Base-by-base conservation (phyloP, 192 early-diverging fungal species). In the Mortierella hygrophila region DNA sequence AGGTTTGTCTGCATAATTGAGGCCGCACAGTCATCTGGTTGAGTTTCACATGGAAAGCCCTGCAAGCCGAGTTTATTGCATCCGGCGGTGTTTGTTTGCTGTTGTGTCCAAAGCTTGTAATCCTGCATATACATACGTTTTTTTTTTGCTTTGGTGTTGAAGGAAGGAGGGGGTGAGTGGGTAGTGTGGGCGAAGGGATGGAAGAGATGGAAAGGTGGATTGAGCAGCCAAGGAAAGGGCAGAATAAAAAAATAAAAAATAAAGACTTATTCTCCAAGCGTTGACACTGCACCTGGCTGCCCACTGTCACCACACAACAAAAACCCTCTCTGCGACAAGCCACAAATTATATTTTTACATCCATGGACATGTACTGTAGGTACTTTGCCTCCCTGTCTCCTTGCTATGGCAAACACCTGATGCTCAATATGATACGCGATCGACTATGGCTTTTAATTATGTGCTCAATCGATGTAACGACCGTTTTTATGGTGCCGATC, bases 41-140 rank as follows among this genome's bases (percentile, higher is more conserved):
- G 13, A 65, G 60, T 65, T 32, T 65, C 60, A 65, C 26, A 65
- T 10, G 49, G 49, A 52, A 21, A 65, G 60, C 13, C 60, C 26
- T 29, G 11, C 13, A 15, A 10, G 60, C 11, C 11, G 26, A 29
- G 60, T 65, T 65, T 65, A 3, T 60, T 60, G 55, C 60, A 52
- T 52, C 46, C n/a, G 0, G 15, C 46, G 0, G 20, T 73, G 69
- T 21, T 70, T 70, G 35, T 38, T 35, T 18, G 35, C 38, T 38
- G 40, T 23, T 6, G 21, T 32, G 35, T 42, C 40, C 18, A n/a
- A 23, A 42, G 16, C 37, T 70, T n/a, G 38, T 26, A 5, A n/a
- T 38, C 35, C 68, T 69, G 23, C 7, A 42, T n/a, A 41, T 70
- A 70, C 69, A 70, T 70, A 70, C 69, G 69, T 70, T 41, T 21